Conservation (phyloP, 2,329 filamentous ascomycete species). For the Alternaria alternata region DNA sequence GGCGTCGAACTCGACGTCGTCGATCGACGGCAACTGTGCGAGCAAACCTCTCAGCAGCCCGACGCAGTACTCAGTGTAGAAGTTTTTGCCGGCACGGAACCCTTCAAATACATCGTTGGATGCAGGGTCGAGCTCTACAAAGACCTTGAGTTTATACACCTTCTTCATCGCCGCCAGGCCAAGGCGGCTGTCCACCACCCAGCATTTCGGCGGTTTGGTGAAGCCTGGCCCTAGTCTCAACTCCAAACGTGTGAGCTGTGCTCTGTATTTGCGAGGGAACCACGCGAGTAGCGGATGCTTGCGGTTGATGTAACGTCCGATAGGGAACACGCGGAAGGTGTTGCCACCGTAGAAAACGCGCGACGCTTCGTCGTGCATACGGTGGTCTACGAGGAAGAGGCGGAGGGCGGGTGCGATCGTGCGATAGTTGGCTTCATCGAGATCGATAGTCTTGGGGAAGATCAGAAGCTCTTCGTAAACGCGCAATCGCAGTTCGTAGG, state of each 20-base stretch:
- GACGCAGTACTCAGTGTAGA: constrained; percentile 73
- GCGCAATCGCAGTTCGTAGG: constrained; percentile 61
- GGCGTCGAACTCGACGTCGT: constrained; percentile 73
- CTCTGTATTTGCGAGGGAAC: constrained; percentile 67
- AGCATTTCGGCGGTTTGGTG: constrained; percentile 72
- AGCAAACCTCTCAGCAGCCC: constrained; percentile 66
- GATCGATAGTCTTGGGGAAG: constrained; percentile 67
- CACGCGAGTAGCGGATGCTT: constrained; percentile 75
- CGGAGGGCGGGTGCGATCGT: constrained; percentile 67
- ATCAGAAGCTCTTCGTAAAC: constrained; percentile 59
- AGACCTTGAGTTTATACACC: constrained; percentile 69
- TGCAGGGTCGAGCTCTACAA: constrained; percentile 76
- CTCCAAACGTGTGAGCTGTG: constrained; percentile 69
- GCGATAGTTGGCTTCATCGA: constrained; percentile 72
- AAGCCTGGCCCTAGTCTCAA: constrained; percentile 77
- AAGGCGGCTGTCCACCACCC: constrained; percentile 71
- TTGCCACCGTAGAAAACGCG: constrained; percentile 61
- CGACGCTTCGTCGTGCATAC: constrained; percentile 60
- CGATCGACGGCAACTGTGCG: constrained; percentile 63
- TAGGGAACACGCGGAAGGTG: constrained; percentile 62
- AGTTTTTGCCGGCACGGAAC: constrained; percentile 70
- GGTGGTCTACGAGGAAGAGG: constrained; percentile 69
- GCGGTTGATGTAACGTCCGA: constrained; percentile 71
- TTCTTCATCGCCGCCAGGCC: constrained; percentile 69
- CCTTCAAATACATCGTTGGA: constrained; percentile 71